Percentiles rank a stretch among this genome's conserved stretches.
Conservation (phyloP, 441 rosid genomes). For the Jatropha multifida region DNA sequence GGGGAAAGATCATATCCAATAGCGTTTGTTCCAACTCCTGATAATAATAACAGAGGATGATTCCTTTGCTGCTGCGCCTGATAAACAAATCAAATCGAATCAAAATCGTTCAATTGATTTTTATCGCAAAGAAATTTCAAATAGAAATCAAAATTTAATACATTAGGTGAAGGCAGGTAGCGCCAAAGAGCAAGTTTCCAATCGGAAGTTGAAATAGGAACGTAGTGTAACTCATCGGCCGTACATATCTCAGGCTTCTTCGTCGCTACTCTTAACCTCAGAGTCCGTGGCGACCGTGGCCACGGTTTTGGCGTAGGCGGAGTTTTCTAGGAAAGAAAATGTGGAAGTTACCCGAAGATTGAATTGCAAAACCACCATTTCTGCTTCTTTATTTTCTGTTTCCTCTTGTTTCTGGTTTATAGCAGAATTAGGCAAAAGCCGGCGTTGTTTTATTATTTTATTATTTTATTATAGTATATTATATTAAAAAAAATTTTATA, state of each 20-base stretch:
- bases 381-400: too few relatives aligned
- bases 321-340: too few relatives aligned
- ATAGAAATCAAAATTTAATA: constrained; percentile 9
- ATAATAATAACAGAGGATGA: constrained; percentile 73
- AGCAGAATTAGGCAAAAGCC: too few relatives aligned
- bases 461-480: too few relatives aligned
- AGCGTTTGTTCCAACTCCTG: constrained; percentile 89
- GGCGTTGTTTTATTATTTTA: too few relatives aligned
- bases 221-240: constrained; percentile 83
- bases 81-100: background rate
- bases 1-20: constrained; percentile 86
- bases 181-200: constrained; percentile 99
- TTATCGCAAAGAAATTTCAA: background rate
- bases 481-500: too few relatives aligned
- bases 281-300: background rate
- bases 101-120: background rate
- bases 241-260: constrained; percentile 68
- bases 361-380: too few relatives aligned
- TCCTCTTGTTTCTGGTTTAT: too few relatives aligned
- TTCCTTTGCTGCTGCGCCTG: constrained; percentile 64
- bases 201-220: constrained; percentile 51
- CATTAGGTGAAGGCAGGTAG: constrained; percentile 71
- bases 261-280: constrained; percentile 11
- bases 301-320: too few relatives aligned
- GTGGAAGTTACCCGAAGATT: too few relatives aligned